phyloP scores from a whole-genome alignment of 1,139 yeast genomes.

The Saccharomyces hybrid region DNA sequence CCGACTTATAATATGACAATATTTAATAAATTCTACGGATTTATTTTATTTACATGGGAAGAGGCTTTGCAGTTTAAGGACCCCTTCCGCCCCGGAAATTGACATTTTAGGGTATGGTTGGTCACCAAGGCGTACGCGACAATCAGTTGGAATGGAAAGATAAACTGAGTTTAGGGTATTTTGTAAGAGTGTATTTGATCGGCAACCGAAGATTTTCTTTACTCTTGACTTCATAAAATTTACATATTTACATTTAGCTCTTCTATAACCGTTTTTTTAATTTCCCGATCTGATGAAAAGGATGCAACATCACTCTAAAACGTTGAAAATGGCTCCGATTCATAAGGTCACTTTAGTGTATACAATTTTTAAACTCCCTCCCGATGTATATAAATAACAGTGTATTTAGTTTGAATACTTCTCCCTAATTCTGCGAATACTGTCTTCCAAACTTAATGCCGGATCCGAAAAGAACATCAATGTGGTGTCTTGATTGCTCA shows the following conservation, averaged over 20 bases:
- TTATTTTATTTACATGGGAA: not conserved
- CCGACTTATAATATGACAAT: too few species aligned
- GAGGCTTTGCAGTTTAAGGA: not conserved
- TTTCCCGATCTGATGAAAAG: not conserved
- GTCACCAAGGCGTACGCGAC: not conserved
- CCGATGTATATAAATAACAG: not conserved
- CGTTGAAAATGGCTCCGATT: not conserved
- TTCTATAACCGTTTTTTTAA: not conserved
- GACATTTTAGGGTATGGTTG: not conserved
- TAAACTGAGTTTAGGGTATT: not conserved
- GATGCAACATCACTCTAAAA: not conserved
- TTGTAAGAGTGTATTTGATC: not conserved
- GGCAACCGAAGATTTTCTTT: not conserved
- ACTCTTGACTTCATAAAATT: not conserved
- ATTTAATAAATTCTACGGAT: too few species aligned
- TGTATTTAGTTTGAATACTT: not conserved
- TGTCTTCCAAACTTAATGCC: slow-evolving; percentile 21
- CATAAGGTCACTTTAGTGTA: not conserved
- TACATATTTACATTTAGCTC: not conserved
- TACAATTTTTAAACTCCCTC: slow-evolving; percentile 41
- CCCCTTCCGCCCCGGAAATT: not conserved
- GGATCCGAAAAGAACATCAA: slow-evolving; percentile 30
- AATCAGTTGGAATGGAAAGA: not conserved
- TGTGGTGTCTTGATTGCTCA: slow-evolving; percentile 15
- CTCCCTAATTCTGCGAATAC: slow-evolving; percentile 9